These are phyloP conservation scores for Periconia sp. DNA, from an alignment of 2,329 filamentous ascomycete genomes.

Conservation along the genomic window DNA sequence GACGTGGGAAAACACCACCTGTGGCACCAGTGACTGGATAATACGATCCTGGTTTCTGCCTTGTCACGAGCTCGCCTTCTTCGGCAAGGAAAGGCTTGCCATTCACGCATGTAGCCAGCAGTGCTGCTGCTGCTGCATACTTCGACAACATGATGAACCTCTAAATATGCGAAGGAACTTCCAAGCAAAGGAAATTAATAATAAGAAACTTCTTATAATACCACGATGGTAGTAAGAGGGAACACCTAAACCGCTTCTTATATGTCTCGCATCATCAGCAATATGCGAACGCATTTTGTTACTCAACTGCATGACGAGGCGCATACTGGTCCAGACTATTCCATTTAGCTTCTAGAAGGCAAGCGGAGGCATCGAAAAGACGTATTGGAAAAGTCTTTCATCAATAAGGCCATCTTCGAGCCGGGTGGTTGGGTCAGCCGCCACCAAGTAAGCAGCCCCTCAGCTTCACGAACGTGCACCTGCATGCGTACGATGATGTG, in stretches of 20 bases:
- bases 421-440: conserved; percentile 6
- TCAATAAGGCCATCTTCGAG: neutral
- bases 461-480: conserved; percentile 11
- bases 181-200: neutral
- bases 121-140: conserved; percentile 5
- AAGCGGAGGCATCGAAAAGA: neutral
- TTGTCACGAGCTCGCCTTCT: neutral
- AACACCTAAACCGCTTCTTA: neutral
- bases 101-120: conserved; percentile 6
- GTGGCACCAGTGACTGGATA: conserved; percentile 23
- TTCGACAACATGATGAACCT: neutral
- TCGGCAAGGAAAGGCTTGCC: conserved; percentile 6
- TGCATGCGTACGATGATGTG: neutral
- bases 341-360: neutral
- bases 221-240: neutral
- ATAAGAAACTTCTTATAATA: neutral
- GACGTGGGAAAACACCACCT: conserved; percentile 47
- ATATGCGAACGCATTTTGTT: neutral
- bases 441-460: conserved; percentile 17
- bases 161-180: neutral
- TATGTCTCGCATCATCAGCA: neutral
- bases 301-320: neutral
- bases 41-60: conserved; percentile 13
- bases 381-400: neutral
- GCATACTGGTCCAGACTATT: neutral